Evolutionary conservation across 2,329 filamentous ascomycete genomes (phyloP).

Genomic region (Sporothrix sp.): DNA sequence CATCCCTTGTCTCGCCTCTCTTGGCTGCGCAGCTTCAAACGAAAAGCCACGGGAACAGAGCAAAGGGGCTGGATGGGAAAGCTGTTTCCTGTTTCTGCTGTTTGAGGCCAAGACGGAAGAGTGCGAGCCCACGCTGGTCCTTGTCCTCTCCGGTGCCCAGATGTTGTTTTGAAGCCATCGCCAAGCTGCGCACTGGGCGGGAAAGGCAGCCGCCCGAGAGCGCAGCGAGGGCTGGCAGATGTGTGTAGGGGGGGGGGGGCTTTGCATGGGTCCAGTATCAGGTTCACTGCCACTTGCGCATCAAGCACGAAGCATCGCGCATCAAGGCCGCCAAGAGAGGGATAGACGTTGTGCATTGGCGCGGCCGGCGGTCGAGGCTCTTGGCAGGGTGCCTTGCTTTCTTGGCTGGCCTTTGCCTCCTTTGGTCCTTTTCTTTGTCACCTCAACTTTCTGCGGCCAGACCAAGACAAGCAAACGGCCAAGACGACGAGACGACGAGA

Average conservation of each 20-base stretch:
- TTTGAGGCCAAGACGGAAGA: conserved; percentile 9
- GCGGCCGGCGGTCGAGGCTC: background rate
- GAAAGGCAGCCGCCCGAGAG: too few relatives aligned
- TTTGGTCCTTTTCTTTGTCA: background rate
- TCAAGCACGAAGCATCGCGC: background rate
- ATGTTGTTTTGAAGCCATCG: conserved; percentile 6
- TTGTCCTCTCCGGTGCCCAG: background rate
- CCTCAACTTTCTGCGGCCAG: too few relatives aligned
- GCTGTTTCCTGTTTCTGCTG: background rate
- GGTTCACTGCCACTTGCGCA: background rate
- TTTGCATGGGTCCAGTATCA: background rate
- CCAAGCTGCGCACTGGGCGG: background rate
- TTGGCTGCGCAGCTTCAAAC: background rate
- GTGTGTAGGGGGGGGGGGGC: background rate
- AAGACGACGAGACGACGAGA: background rate
- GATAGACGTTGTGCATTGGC: background rate
- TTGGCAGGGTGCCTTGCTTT: background rate
- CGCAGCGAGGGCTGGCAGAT: conserved; percentile 4
- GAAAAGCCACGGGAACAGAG: background rate
- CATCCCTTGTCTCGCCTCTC: background rate
- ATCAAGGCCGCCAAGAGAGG: background rate
- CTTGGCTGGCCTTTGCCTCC: background rate
- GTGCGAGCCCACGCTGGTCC: background rate
- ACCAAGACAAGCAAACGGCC: background rate
- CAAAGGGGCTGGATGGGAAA: background rate